Evolutionary conservation across 2,329 filamentous ascomycete species (phyloP).

Genomic region (Botrytis squamosa): DNA sequence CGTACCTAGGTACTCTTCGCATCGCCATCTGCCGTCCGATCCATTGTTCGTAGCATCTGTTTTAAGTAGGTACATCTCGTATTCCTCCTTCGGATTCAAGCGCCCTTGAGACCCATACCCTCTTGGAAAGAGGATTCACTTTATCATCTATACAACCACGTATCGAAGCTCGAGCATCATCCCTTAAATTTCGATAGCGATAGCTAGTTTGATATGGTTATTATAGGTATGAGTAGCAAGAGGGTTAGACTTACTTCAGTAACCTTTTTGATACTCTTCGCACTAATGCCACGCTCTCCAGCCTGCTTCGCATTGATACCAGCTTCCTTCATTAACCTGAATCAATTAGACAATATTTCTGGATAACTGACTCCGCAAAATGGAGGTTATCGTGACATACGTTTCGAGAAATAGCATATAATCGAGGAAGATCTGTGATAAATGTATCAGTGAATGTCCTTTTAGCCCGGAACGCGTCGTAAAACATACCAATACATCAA

Average conservation of each 20-base stretch:
- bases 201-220: slow-evolving; percentile 9
- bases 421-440: slow-evolving; percentile 73
- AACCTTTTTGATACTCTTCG: slow-evolving; percentile 73
- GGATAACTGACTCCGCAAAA: not conserved
- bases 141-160: not conserved
- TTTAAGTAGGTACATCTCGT: not conserved
- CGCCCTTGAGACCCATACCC: not conserved
- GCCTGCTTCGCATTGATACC: slow-evolving; percentile 71
- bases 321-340: slow-evolving; percentile 75
- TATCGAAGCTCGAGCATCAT: slow-evolving; percentile 1
- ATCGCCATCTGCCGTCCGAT: not conserved
- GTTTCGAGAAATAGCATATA: slow-evolving; percentile 78
- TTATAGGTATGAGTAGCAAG: not conserved
- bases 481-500: slow-evolving; percentile 71
- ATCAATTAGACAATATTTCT: slow-evolving; percentile 8
- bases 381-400: slow-evolving; percentile 40
- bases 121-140: not conserved
- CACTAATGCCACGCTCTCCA: slow-evolving; percentile 72
- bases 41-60: not conserved
- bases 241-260: slow-evolving; percentile 58
- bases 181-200: slow-evolving; percentile 21
- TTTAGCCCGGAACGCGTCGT: slow-evolving; percentile 27
- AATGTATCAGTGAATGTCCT: slow-evolving; percentile 20
- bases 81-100: not conserved
- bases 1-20: not conserved